Conservation (phyloP, 345 rosid species). For the Lagerstroemia speciosa region DNA sequence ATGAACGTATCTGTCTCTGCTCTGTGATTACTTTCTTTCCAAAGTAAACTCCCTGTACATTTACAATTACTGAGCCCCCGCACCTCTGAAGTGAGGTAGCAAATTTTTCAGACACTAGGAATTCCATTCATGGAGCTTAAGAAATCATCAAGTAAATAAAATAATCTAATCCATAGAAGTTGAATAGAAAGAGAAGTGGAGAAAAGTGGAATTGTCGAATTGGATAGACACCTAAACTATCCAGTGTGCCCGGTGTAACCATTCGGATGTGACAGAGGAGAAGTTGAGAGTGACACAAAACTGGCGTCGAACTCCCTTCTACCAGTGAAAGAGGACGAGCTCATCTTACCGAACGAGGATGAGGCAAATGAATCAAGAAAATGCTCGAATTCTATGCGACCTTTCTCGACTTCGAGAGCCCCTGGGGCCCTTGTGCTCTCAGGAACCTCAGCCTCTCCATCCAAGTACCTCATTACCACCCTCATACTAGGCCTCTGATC, state of each 20-base stretch:
- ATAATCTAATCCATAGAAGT: not conserved
- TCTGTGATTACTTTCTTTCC: not conserved
- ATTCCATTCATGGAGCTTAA: not conserved
- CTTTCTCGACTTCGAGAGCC: conserved; percentile 5
- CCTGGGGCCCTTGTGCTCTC: conserved; percentile 13
- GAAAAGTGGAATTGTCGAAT: not conserved
- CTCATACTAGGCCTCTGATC: conserved; percentile 62
- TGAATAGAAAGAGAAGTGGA: not conserved
- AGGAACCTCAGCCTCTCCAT: conserved; percentile 41
- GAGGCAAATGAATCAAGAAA: conserved; percentile 22
- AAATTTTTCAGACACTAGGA: not conserved
- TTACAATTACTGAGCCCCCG: not conserved
- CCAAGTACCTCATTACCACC: conserved; percentile 55
- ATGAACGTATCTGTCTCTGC: not conserved
- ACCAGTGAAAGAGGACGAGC: conserved; percentile 12
- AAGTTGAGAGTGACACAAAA: conserved; percentile 25
- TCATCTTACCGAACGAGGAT: conserved; percentile 27
- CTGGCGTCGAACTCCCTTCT: conserved; percentile 13
- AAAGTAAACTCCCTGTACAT: not conserved
- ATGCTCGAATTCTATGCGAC: conserved; percentile 21
- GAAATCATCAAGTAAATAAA: not conserved
- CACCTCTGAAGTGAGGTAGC: not conserved
- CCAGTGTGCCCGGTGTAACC: not conserved
- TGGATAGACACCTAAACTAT: not conserved
- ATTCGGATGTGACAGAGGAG: conserved; percentile 23